Conservation (phyloP, 495 filamentous ascomycete species). For the Podospora appendiculata region DNA sequence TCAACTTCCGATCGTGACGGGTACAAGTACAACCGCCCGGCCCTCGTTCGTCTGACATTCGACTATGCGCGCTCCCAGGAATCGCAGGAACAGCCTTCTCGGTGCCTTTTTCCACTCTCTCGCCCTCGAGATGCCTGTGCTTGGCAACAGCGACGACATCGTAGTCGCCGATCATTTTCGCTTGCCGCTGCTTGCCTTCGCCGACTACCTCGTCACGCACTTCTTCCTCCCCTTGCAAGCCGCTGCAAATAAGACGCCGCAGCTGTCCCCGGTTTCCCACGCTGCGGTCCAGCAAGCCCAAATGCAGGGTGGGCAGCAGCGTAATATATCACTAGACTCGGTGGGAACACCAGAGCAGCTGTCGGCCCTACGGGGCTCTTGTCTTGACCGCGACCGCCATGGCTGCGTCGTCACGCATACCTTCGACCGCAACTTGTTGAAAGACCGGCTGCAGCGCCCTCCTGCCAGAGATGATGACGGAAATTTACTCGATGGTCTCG, state of each 20-base stretch:
- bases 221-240: slow-evolving; percentile 17
- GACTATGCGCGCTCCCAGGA: slow-evolving; percentile 14
- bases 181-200: slow-evolving; percentile 7
- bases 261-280: slow-evolving; percentile 12
- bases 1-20: not conserved
- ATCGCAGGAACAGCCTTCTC: slow-evolving; percentile 16
- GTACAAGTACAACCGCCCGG: slow-evolving; percentile 10
- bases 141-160: slow-evolving; percentile 1
- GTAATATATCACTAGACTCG: slow-evolving; percentile 1
- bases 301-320: slow-evolving; percentile 1
- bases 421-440: slow-evolving; percentile 1
- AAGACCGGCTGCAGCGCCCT: not conserved
- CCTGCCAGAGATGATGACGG: slow-evolving; percentile 8
- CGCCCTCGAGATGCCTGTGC: slow-evolving; percentile 6
- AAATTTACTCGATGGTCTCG: not conserved
- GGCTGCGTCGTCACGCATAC: slow-evolving; percentile 9
- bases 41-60: slow-evolving; percentile 17
- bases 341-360: slow-evolving; percentile 10
- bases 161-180: not conserved
- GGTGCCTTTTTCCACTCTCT: slow-evolving; percentile 12
- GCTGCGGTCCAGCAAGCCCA: slow-evolving; percentile 7
- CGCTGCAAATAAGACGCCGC: slow-evolving; percentile 12
- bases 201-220: slow-evolving; percentile 10
- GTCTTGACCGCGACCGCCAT: slow-evolving; percentile 12
- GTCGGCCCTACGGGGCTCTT: slow-evolving; percentile 4